These are phyloP conservation scores for Paxillus ammoniavirescens DNA, from an alignment of 768 basidiomycete species.

Conservation along the genomic window DNA sequence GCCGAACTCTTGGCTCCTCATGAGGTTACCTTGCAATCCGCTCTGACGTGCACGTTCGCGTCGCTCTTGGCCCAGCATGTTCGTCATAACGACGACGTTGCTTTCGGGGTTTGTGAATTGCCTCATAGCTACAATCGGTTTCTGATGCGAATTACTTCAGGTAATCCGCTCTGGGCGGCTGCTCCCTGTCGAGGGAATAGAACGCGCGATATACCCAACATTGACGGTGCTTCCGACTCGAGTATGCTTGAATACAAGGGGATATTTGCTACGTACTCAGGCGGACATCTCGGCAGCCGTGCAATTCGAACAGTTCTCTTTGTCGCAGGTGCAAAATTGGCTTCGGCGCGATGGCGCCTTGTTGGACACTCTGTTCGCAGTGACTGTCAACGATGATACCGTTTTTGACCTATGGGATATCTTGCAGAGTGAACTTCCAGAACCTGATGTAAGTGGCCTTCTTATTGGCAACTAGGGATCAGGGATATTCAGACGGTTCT, in stretches of 20 bases:
- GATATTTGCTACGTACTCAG: conserved; percentile 21
- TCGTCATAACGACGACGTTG: conserved; percentile 24
- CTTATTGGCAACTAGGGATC: background rate
- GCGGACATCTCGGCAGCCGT: conserved; percentile 25
- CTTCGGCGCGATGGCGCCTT: conserved; percentile 21
- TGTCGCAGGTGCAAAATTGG: conserved; percentile 32
- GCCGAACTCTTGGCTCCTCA: conserved; percentile 17
- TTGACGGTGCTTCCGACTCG: conserved; percentile 30
- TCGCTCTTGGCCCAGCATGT: conserved; percentile 24
- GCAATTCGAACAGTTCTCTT: conserved; percentile 30
- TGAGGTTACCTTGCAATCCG: conserved; percentile 33
- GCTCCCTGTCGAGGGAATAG: conserved; percentile 23
- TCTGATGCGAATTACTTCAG: conserved; percentile 13
- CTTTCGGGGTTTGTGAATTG: conserved; percentile 30
- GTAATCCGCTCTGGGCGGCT: conserved; percentile 32
- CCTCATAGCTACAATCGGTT: background rate
- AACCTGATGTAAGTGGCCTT: conserved; percentile 28
- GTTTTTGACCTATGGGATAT: conserved; percentile 22
- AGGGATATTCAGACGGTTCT: background rate
- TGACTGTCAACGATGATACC: conserved; percentile 24
- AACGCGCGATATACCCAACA: conserved; percentile 23
- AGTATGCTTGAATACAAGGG: conserved; percentile 14
- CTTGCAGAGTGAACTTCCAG: conserved; percentile 28
- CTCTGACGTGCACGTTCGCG: conserved; percentile 28
- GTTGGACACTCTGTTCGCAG: conserved; percentile 32